Evolutionary conservation across 2,329 filamentous ascomycete genomes (phyloP).

Genomic region (Claviceps arundinis): DNA sequence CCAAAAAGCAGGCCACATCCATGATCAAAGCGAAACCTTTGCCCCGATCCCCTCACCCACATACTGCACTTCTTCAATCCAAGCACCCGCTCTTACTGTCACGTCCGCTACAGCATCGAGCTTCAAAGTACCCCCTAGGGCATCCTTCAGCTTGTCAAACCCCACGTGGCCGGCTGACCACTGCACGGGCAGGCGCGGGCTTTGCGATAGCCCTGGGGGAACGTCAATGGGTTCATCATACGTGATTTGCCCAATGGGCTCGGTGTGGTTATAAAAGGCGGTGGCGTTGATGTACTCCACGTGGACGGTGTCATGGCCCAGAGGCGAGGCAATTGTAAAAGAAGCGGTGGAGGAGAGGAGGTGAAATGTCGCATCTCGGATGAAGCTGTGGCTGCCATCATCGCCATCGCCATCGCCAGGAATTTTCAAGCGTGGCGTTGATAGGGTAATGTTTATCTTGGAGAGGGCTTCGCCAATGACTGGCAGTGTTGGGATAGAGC

Average conservation of each 20-base stretch:
- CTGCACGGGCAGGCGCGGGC: constrained; percentile 67
- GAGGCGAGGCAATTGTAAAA: constrained; percentile 70
- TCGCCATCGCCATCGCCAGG: constrained; percentile 26
- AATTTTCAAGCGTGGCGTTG: constrained; percentile 52
- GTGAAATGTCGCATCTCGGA: constrained; percentile 77
- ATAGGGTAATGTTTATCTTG: constrained; percentile 55
- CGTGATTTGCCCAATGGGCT: constrained; percentile 63
- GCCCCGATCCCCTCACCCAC: constrained; percentile 58
- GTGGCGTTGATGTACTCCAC: constrained; percentile 73
- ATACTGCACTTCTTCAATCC: constrained; percentile 61
- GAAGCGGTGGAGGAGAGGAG: constrained; percentile 74
- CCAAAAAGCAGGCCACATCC: not conserved
- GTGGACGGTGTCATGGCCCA: constrained; percentile 58
- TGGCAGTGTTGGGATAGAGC: constrained; percentile 62
- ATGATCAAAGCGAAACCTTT: constrained; percentile 24
- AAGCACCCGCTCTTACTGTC: constrained; percentile 59
- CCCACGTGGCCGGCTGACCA: constrained; percentile 69
- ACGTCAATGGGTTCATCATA: constrained; percentile 65
- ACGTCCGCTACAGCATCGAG: constrained; percentile 69
- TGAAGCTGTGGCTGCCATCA: constrained; percentile 46
- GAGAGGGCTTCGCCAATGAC: constrained; percentile 60
- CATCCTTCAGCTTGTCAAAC: constrained; percentile 67
- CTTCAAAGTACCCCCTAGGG: constrained; percentile 67
- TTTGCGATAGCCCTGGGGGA: constrained; percentile 57
- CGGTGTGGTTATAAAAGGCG: constrained; percentile 70